Evolutionary conservation across 2,329 filamentous ascomycete genomes (phyloP).

Genomic region (Colletotrichum orbiculare): DNA sequence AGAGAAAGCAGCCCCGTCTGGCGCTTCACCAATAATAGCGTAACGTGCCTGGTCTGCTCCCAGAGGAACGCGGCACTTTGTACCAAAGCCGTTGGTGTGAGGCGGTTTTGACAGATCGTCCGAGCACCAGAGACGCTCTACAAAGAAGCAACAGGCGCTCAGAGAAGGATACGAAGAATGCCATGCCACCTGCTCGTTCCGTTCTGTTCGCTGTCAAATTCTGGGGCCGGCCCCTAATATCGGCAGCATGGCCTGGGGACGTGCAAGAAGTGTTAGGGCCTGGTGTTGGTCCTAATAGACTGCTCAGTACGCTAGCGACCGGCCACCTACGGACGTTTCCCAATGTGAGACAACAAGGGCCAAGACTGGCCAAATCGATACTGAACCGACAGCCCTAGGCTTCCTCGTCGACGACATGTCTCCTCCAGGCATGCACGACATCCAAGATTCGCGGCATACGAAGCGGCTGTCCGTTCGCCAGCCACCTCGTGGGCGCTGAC

Average conservation of each 20-base stretch:
- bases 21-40: background rate
- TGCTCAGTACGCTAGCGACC: too few species aligned
- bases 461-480: too few species aligned
- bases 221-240: background rate
- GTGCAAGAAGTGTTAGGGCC: too few species aligned
- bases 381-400: too few species aligned
- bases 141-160: conserved; percentile 12
- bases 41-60: conserved; percentile 19
- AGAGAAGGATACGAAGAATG: conserved; percentile 21
- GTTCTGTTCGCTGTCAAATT: conserved; percentile 10
- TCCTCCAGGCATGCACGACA: background rate
- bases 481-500: too few species aligned
- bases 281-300: too few species aligned
- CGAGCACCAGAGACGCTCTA: conserved; percentile 12
- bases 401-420: too few species aligned
- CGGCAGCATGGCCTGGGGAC: background rate
- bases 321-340: background rate
- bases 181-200: conserved; percentile 17
- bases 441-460: background rate
- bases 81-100: conserved; percentile 6
- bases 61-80: conserved; percentile 11
- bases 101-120: conserved; percentile 12
- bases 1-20: background rate
- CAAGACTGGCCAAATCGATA: background rate
- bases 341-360: background rate